phyloP scores from a whole-genome alignment of 2,329 filamentous ascomycete genomes.

The Hymenoscyphus scutula region DNA sequence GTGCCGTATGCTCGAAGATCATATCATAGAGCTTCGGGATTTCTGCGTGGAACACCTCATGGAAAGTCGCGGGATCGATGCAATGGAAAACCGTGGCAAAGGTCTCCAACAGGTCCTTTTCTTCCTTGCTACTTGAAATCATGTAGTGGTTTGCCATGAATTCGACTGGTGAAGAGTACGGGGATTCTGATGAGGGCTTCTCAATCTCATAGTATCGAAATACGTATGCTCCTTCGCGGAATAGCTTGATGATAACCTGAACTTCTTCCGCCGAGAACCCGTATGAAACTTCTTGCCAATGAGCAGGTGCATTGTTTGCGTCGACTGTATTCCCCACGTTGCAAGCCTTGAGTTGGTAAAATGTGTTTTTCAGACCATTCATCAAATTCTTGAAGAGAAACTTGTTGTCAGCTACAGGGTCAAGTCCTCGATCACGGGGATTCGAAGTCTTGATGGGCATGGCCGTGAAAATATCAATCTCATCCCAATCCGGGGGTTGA shows the following conservation, averaged over 20 bases:
- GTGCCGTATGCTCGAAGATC: slow-evolving; percentile 92
- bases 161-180: slow-evolving; percentile 79
- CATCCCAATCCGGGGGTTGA: slow-evolving; percentile 86
- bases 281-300: slow-evolving; percentile 94
- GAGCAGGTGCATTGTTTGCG: slow-evolving; percentile 71
- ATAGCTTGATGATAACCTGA: slow-evolving; percentile 92
- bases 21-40: slow-evolving; percentile 96
- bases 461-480: slow-evolving; percentile 94
- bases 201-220: slow-evolving; percentile 97
- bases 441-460: slow-evolving; percentile 96
- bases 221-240: slow-evolving; percentile 92
- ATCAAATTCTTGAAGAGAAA: slow-evolving; percentile 96
- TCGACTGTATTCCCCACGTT: slow-evolving; percentile 76
- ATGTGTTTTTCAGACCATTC: slow-evolving; percentile 92
- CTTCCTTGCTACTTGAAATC: slow-evolving; percentile 89
- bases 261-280: slow-evolving; percentile 98
- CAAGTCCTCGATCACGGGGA: slow-evolving; percentile 80
- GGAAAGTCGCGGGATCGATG: slow-evolving; percentile 96
- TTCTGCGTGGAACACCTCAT: slow-evolving; percentile 97
- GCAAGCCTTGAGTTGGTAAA: slow-evolving; percentile 90
- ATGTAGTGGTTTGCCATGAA: slow-evolving; percentile 95
- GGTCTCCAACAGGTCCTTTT: slow-evolving; percentile 94
- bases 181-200: slow-evolving; percentile 68
- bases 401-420: slow-evolving; percentile 95
- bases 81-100: slow-evolving; percentile 99